phyloP scores from a whole-genome alignment of 169 alveolate genomes.

The Eimeria brunetti region DNA sequence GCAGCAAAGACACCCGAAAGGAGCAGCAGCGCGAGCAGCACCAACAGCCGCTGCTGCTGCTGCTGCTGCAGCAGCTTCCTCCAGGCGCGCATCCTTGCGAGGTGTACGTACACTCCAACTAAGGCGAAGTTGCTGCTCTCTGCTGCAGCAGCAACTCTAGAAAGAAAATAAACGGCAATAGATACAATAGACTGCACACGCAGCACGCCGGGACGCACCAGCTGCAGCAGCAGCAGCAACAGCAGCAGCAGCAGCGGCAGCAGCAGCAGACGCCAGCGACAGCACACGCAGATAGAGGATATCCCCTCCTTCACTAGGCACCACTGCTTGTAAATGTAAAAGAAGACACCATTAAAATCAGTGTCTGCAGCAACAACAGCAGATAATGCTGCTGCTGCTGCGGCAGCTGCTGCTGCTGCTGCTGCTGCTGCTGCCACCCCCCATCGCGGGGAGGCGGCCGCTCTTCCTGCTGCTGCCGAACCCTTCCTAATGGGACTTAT shows the following conservation, averaged over 20 bases:
- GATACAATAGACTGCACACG: not conserved
- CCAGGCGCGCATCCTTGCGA: not conserved
- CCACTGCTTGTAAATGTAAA: not conserved
- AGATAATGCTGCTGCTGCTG: not conserved
- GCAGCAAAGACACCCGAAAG: not conserved
- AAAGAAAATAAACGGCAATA: not conserved
- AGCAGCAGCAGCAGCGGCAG: slow-evolving; percentile 43
- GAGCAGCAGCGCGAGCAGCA: slow-evolving; percentile 10
- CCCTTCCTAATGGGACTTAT: not conserved
- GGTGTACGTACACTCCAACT: slow-evolving; percentile 10
- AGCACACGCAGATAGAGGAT: not conserved
- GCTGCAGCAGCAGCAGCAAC: slow-evolving; percentile 8
- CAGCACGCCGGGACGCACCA: not conserved
- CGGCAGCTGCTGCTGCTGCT: slow-evolving; percentile 6
- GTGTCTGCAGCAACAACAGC: slow-evolving; percentile 27
- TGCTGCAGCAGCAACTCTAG: not conserved
- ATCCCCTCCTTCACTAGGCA: not conserved
- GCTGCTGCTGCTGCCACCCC: slow-evolving; percentile 20
- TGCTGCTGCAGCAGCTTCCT: slow-evolving; percentile 31
- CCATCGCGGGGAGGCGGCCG: slow-evolving; percentile 8
- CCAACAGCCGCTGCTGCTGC: not conserved
- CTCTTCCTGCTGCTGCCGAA: not conserved
- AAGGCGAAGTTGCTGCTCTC: not conserved
- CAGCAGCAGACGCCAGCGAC: not conserved
- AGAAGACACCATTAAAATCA: not conserved